A percentile compares a stretch with the other conserved stretches of the same genome.
Evolutionary conservation across 768 basidiomycete species (phyloP).

Genomic region (Termitomyces sp.): DNA sequence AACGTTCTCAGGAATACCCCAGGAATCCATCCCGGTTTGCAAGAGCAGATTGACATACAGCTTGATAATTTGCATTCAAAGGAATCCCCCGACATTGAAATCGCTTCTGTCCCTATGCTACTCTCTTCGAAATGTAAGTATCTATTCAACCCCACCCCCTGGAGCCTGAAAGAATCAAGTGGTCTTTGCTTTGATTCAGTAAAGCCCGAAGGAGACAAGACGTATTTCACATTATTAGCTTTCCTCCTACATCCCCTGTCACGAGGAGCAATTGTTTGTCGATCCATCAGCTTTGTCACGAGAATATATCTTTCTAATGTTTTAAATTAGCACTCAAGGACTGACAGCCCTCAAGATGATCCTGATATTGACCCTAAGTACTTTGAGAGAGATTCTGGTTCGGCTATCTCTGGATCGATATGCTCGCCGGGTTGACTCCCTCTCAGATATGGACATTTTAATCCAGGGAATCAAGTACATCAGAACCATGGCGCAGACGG

Average conservation of each 20-base stretch:
- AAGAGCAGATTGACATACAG: slow-evolving; percentile 35
- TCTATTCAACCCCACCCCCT: too few species aligned
- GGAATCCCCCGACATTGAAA: slow-evolving; percentile 18
- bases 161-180: not conserved
- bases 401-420: not conserved
- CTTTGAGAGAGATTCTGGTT: slow-evolving; percentile 36
- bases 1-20: slow-evolving; percentile 16
- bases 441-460: slow-evolving; percentile 10
- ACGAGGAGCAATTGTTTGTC: slow-evolving; percentile 41
- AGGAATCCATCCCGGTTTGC: slow-evolving; percentile 23
- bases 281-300: not conserved
- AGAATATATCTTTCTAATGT: not conserved
- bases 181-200: slow-evolving; percentile 15
- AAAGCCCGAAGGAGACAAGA: slow-evolving; percentile 30
- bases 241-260: slow-evolving; percentile 40
- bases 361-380: slow-evolving; percentile 37
- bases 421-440: not conserved
- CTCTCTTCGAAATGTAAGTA: slow-evolving; percentile 14
- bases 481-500: slow-evolving; percentile 10
- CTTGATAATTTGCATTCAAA: slow-evolving; percentile 23
- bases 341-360: slow-evolving; percentile 25
- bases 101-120: slow-evolving; percentile 19
- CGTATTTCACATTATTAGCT: slow-evolving; percentile 32
- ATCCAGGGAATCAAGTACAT: slow-evolving; percentile 15
- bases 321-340: slow-evolving; percentile 21